Base-by-base conservation (phyloP, 176 grass and related monocot species). In the Raddia guianensis region DNA sequence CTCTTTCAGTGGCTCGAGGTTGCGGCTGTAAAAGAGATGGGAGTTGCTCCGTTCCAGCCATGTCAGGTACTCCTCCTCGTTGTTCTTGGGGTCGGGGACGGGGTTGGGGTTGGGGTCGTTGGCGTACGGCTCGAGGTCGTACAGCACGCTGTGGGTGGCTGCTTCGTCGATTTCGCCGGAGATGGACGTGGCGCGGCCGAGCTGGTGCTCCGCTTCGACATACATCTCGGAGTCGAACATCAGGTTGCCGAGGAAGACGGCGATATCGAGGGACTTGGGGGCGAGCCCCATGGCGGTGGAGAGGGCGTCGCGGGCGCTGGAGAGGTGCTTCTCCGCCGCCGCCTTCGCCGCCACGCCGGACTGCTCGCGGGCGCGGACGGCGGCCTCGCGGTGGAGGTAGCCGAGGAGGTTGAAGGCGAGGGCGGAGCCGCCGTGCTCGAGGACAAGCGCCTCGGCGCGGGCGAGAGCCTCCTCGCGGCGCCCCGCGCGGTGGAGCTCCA, bases 331-430 rank as follows among this genome's bases (percentile, higher is more conserved):
- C 19, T 0, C n/a, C 67, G 20, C 7, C 3, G 46, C 27, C 11
- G 68, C 19, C 51, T 15, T n/a, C 34, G 34, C 72, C 34, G 0
- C 27, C 47, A 18, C 7, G 0, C 47, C 14, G 9, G 15, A 32
- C 15, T 66, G 12, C 49, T 42, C 49, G 3, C 49, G 11, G 11
- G 11, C 12, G 3, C 49, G 49, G 11, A 50, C 3, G 49, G 11
- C 3, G 3, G 49, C 49, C 10, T 50, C 12, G 10, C 3, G 35
- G 64, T 80, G 64, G 34, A 80, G n/a, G 37, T 5, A 6, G 37
- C 77, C 50, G 37, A 14, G 12, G 64, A 80, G 64, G 77, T 68
- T 68, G 50, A 80, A 64, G 0, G 51, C 77, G 64, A 80, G 37
- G 18, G 77, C 37, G 34, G 77, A 80, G 34, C 1, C 11, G n/a